Conservation (phyloP, 768 basidiomycete genomes). For the Macrolepiota fuliginosa region DNA sequence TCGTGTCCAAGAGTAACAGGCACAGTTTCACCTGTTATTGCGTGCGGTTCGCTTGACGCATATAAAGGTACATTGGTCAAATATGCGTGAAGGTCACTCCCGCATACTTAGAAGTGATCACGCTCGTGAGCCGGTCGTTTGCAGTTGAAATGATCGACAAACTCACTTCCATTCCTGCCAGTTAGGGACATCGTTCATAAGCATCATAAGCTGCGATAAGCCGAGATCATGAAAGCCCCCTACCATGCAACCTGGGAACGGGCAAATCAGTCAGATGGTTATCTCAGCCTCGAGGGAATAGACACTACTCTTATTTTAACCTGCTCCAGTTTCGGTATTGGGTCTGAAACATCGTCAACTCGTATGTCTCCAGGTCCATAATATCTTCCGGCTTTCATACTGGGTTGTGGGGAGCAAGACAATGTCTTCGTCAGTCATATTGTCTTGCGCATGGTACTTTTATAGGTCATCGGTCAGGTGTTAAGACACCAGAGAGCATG, state of each 20-base stretch:
- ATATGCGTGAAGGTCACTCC: constrained; percentile 47
- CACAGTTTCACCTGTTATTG: constrained; percentile 34
- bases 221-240: not conserved
- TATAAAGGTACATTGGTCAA: constrained; percentile 24
- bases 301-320: constrained; percentile 41
- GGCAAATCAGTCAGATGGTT: not conserved
- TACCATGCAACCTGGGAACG: not conserved
- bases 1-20: constrained; percentile 48
- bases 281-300: no score
- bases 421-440: not conserved
- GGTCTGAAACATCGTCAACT: constrained; percentile 42
- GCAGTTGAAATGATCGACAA: not conserved
- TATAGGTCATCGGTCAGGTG: not conserved
- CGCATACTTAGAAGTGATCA: constrained; percentile 32
- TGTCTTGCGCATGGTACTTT: not conserved
- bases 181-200: not conserved
- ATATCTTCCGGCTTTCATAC: constrained; percentile 47
- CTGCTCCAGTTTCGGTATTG: constrained; percentile 31
- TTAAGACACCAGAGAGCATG: not conserved
- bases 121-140: not conserved
- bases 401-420: not conserved
- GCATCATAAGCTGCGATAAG: not conserved
- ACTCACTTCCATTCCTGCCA: constrained; percentile 31
- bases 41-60: constrained; percentile 30
- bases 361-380: constrained; percentile 43